Percentiles rank a stretch among this genome's conserved stretches.
Conservation (phyloP, 2,329 filamentous ascomycete genomes). For the Lasiodiplodia sp. region DNA sequence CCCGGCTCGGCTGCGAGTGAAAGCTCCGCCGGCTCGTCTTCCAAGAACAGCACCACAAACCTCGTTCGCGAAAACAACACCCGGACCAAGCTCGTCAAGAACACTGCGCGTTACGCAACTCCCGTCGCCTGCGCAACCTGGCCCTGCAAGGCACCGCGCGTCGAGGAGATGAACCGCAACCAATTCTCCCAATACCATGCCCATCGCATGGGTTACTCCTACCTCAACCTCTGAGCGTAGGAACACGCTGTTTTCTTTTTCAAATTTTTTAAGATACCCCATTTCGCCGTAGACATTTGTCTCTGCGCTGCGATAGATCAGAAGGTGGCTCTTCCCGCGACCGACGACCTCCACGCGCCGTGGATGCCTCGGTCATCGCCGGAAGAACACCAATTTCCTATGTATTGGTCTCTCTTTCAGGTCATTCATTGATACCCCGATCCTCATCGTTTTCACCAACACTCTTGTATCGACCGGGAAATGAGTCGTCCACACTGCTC, state of each 20-base stretch:
- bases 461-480: neutral
- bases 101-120: conserved; percentile 23
- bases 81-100: conserved; percentile 21
- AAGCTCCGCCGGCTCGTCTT: conserved; percentile 1
- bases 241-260: neutral
- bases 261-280: neutral
- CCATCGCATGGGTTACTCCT: conserved; percentile 14
- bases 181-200: neutral
- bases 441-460: neutral
- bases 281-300: neutral
- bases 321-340: neutral
- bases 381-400: neutral
- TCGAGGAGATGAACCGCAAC: conserved; percentile 2
- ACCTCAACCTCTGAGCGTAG: conserved; percentile 14
- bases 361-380: neutral
- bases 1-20: neutral
- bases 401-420: neutral
- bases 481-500: neutral
- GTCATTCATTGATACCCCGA: neutral
- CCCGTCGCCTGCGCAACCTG: conserved; percentile 19
- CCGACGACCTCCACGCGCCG: neutral
- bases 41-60: conserved; percentile 4
- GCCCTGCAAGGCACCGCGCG: conserved; percentile 7
- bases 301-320: neutral
- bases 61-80: neutral